Evolutionary conservation across 371 early-diverging fungal species (phyloP).

Genomic region (Actinomortierella wolfii): DNA sequence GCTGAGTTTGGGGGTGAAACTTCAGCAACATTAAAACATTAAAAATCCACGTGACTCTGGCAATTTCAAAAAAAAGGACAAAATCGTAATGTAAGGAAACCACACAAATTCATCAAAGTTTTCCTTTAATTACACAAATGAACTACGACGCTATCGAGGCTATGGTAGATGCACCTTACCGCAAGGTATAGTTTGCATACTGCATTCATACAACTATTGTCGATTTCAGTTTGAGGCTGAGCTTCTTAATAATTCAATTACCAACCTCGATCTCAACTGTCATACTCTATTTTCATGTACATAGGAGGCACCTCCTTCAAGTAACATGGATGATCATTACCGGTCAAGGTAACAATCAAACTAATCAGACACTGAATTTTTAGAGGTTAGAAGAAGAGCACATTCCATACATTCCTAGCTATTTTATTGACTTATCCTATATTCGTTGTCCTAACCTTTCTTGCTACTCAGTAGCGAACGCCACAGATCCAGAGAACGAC

Average conservation of each 20-base stretch:
- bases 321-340: conserved; percentile 18
- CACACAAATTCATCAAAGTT: too few species aligned
- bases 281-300: conserved; percentile 5
- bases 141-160: conserved; percentile 66
- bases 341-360: not conserved
- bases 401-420: too few species aligned
- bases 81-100: too few species aligned
- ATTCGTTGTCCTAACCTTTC: too few species aligned
- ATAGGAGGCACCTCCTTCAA: conserved; percentile 21
- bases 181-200: conserved; percentile 52
- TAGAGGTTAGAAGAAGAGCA: conserved; percentile 23
- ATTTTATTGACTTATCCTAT: too few species aligned
- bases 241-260: conserved; percentile 8
- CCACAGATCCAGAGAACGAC: not conserved
- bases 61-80: too few species aligned
- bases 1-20: not conserved
- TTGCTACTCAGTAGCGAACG: too few species aligned
- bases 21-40: not conserved
- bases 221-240: not conserved
- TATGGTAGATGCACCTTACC: conserved; percentile 87
- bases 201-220: conserved; percentile 2
- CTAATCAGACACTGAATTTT: not conserved
- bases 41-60: not conserved
- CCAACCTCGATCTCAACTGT: not conserved
- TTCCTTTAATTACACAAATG: conserved; percentile 9